Evolutionary conservation across 1,284 basidiomycete genomes (phyloP).

Genomic region (Ceraceosorus bombacis): DNA sequence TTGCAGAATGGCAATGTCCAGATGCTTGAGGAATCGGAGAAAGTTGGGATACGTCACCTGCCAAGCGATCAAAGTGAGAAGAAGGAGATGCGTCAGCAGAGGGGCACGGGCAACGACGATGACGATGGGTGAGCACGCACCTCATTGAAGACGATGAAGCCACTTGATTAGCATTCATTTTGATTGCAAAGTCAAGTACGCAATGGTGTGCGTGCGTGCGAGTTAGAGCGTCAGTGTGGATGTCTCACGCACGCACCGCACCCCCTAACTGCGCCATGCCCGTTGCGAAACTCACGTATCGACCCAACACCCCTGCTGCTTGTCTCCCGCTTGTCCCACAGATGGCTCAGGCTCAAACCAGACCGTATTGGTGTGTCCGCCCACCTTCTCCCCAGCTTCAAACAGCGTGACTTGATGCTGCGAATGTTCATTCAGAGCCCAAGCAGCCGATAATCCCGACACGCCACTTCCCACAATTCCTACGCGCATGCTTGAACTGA

Average conservation of each 20-base stretch:
- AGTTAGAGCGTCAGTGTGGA: no score
- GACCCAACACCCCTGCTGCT: constrained; percentile 7
- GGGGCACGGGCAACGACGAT: no score
- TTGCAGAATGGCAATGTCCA: constrained; percentile 56
- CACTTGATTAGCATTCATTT: constrained; percentile 9
- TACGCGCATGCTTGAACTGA: constrained; percentile 44
- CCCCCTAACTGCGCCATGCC: no score
- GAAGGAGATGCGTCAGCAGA: no score
- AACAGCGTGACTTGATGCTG: constrained; percentile 72
- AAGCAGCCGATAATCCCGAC: constrained; percentile 67
- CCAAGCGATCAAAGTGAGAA: background rate
- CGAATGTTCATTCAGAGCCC: constrained; percentile 72
- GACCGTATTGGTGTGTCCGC: constrained; percentile 74
- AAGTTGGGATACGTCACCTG: constrained; percentile 70
- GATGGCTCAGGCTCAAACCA: constrained; percentile 49
- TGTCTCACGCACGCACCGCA: no score
- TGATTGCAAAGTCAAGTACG: no score
- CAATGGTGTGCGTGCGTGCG: no score
- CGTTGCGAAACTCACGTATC: constrained; percentile 12
- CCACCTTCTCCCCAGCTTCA: constrained; percentile 62
- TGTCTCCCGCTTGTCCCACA: constrained; percentile 4
- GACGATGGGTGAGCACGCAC: background rate
- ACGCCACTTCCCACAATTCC: constrained; percentile 73
- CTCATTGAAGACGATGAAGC: constrained; percentile 61
- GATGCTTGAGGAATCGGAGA: constrained; percentile 60